These are phyloP conservation scores for Penicillium canariense DNA, from an alignment of 495 filamentous ascomycete species.

Conservation along the genomic window DNA sequence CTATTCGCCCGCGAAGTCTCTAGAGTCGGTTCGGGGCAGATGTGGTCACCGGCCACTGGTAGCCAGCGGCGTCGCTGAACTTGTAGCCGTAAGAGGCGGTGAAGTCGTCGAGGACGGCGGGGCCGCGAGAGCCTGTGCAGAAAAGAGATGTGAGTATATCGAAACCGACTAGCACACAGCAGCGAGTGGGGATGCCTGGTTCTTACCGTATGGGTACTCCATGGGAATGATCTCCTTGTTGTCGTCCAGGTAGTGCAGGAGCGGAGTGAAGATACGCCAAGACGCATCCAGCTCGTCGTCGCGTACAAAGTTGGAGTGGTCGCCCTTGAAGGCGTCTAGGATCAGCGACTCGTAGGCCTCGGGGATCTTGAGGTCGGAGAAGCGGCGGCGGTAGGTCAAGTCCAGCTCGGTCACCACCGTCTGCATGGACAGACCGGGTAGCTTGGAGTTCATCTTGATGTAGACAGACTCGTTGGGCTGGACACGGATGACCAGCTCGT, in stretches of 20 bases:
- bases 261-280: constrained; percentile 98
- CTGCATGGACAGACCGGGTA: constrained; percentile 98
- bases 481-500: constrained; percentile 98
- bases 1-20: constrained; percentile 1
- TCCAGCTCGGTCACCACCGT: constrained; percentile 99
- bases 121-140: constrained; percentile 84
- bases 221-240: constrained; percentile 99
- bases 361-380: constrained; percentile 98
- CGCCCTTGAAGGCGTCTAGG: constrained; percentile 95
- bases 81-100: constrained; percentile 97
- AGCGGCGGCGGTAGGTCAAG: constrained; percentile 94
- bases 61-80: constrained; percentile 95
- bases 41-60: constrained; percentile 80
- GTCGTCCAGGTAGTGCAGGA: constrained; percentile 96
- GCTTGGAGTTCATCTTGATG: constrained; percentile 99
- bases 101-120: constrained; percentile 96
- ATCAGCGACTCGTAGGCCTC: constrained; percentile 99
- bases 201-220: constrained; percentile 98
- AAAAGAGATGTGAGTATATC: not conserved
- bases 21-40: constrained; percentile 71
- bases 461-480: constrained; percentile 99
- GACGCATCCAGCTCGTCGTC: constrained; percentile 97
- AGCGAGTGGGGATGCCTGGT: not conserved
- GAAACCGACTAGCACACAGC: not conserved
- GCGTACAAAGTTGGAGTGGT: constrained; percentile 99